Conservation (phyloP, 805 yeast genomes). For the Candida odintsovae region DNA sequence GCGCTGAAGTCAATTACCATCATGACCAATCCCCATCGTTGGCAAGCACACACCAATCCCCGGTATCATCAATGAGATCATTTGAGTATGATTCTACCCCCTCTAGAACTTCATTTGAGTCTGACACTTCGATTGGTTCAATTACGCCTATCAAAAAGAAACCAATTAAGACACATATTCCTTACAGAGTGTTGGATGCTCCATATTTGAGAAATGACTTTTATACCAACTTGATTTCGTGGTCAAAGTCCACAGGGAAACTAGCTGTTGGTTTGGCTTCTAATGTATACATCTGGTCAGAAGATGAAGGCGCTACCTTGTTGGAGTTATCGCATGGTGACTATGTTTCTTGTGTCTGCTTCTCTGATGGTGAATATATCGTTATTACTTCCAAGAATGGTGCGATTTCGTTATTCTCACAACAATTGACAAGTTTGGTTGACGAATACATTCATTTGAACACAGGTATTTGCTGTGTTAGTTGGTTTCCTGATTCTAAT, state of each 20-base stretch:
- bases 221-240: slow-evolving; percentile 67
- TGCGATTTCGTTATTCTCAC: slow-evolving; percentile 39
- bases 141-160: slow-evolving; percentile 13
- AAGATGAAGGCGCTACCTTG: slow-evolving; percentile 39
- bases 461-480: slow-evolving; percentile 48
- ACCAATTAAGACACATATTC: slow-evolving; percentile 31
- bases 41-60: background rate
- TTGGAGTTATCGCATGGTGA: slow-evolving; percentile 35
- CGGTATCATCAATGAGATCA: slow-evolving; percentile 1
- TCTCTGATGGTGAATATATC: slow-evolving; percentile 41
- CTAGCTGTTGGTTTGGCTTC: slow-evolving; percentile 64
- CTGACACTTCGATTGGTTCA: slow-evolving; percentile 8
- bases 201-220: slow-evolving; percentile 72
- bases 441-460: slow-evolving; percentile 23
- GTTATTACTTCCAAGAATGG: slow-evolving; percentile 59
- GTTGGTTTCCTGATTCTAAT: slow-evolving; percentile 47
- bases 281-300: slow-evolving; percentile 60
- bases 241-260: slow-evolving; percentile 49
- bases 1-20: slow-evolving; percentile 2
- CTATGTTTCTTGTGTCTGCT: slow-evolving; percentile 51
- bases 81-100: slow-evolving; percentile 1
- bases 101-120: slow-evolving; percentile 7
- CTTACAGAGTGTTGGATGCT: slow-evolving; percentile 56
- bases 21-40: background rate
- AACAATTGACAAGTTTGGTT: slow-evolving; percentile 13